These are phyloP conservation scores for Cryptococcus sp. DNA, from an alignment of 1,284 basidiomycete genomes.

Conservation along the genomic window DNA sequence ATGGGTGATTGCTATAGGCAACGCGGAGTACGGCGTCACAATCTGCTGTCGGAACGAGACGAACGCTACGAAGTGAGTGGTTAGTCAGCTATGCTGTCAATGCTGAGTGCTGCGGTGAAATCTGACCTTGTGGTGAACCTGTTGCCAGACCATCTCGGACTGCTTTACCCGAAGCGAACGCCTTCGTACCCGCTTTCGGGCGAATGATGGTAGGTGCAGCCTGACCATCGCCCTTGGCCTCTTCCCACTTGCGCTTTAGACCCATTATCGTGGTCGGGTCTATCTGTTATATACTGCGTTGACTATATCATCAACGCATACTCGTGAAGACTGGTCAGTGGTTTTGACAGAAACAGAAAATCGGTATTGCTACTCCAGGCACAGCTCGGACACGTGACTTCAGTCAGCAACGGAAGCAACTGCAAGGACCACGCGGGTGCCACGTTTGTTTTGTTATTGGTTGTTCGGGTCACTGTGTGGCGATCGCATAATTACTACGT, in stretches of 20 bases:
- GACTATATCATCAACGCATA: too few species aligned
- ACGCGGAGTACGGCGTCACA: conserved; percentile 41
- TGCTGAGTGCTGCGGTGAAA: background rate
- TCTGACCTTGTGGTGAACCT: conserved; percentile 47
- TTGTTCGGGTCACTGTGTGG: background rate
- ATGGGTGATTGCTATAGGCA: conserved; percentile 49
- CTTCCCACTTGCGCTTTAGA: conserved; percentile 40
- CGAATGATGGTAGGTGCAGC: conserved; percentile 24
- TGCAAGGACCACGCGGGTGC: background rate
- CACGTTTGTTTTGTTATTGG: too few species aligned
- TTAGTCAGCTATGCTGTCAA: conserved; percentile 1
- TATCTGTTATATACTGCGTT: too few species aligned
- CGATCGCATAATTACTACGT: background rate
- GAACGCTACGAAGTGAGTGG: conserved; percentile 32
- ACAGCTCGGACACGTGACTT: background rate
- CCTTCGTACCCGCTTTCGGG: conserved; percentile 39
- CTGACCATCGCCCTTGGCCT: conserved; percentile 15
- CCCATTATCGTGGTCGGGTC: conserved; percentile 18
- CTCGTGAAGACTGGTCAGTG: too few species aligned
- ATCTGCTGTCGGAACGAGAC: conserved; percentile 53
- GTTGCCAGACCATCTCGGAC: conserved; percentile 46
- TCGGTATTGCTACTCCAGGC: background rate
- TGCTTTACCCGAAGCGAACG: conserved; percentile 43
- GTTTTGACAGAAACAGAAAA: too few species aligned
- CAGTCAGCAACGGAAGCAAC: background rate